Base-by-base conservation (phyloP, 2,329 filamentous ascomycete species). In the Arthroderma sp. region DNA sequence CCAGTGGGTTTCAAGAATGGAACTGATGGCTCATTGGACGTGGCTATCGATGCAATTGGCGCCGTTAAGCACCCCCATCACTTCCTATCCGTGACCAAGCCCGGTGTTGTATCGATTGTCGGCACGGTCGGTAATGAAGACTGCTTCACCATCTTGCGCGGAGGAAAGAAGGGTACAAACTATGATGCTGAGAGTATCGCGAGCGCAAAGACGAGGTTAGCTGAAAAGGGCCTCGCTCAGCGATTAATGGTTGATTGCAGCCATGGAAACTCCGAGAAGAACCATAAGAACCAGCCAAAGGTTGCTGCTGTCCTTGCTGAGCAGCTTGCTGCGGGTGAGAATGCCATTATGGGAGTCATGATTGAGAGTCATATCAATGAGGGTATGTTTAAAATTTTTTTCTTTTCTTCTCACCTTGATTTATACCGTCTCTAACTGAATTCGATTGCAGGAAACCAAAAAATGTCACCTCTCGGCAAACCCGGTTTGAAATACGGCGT, bases 1-100 rank as follows among this genome's bases (percentile, higher is more conserved):
- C 91, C 91, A 22, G 88, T 98, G 53, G 91, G 91, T 48, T 98
- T 95, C 82, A 98, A 98, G 79, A 98, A 98, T 67, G 91, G 91
- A 50, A 98, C 91, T 27, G 91, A 98, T 58, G 91, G 91, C 36
- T 86, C 83, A 55, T 71, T 98, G 46, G 80, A 78, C 29, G 88
- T 96, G 15, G 88, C 89, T 15, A 93, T 96, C 57, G 91, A 98
- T 62, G 91, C 91, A 31, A 95, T 96, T 61, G 91, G 89, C 48
- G 81, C 85, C 27, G 67, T 68, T 4, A 59, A 62, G 42, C 64
- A 70, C 55, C 67, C 68, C 6, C 91, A 98, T 67, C 89, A 95
- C 72, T 98, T 98, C 74, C 83, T 98, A 74, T 89, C 88, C 66
- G 91, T 98, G 41, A 98, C 91, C 30, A 98, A 98, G 74, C 88